Evolutionary conservation across 1,284 basidiomycete species (phyloP).

Genomic region (Fistulinella cinereoalba): DNA sequence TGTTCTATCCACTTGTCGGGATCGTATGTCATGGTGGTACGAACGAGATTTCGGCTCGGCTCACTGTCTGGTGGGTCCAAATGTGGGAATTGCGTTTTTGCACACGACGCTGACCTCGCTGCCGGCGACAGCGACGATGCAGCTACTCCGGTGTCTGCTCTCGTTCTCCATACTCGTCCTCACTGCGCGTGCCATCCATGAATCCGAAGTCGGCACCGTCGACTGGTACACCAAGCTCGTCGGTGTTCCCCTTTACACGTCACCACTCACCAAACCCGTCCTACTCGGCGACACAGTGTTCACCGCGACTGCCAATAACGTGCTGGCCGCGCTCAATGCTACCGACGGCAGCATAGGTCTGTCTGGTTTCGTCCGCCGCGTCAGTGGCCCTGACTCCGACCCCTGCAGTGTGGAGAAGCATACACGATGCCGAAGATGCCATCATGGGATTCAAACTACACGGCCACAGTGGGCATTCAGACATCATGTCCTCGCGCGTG

Average conservation of each 20-base stretch:
- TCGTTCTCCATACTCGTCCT: conserved; percentile 10
- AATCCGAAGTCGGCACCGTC: conserved; percentile 76
- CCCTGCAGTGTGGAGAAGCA: conserved; percentile 74
- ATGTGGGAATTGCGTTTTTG: conserved; percentile 26
- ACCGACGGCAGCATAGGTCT: conserved; percentile 71
- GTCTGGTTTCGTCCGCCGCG: conserved; percentile 1
- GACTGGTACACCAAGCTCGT: conserved; percentile 83
- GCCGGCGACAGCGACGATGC: conserved; percentile 16
- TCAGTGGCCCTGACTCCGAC: conserved; percentile 7
- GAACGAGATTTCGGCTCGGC: no score
- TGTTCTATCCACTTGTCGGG: conserved; percentile 77
- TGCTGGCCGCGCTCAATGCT: conserved; percentile 74
- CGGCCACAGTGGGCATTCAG: conserved; percentile 50
- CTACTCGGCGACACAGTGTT: conserved; percentile 61
- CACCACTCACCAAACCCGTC: conserved; percentile 49
- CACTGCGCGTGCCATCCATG: conserved; percentile 48
- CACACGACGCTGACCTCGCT: not conserved
- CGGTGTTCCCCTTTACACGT: conserved; percentile 62
- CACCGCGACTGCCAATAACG: conserved; percentile 72
- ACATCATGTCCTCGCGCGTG: not conserved
- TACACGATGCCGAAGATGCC: conserved; percentile 64
- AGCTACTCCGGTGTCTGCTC: conserved; percentile 14
- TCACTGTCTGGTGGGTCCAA: not conserved
- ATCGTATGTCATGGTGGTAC: conserved; percentile 38
- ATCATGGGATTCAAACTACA: conserved; percentile 69